Evolutionary conservation across 768 basidiomycete genomes (phyloP).

Genomic region (Hebeloma cylindrosporum): DNA sequence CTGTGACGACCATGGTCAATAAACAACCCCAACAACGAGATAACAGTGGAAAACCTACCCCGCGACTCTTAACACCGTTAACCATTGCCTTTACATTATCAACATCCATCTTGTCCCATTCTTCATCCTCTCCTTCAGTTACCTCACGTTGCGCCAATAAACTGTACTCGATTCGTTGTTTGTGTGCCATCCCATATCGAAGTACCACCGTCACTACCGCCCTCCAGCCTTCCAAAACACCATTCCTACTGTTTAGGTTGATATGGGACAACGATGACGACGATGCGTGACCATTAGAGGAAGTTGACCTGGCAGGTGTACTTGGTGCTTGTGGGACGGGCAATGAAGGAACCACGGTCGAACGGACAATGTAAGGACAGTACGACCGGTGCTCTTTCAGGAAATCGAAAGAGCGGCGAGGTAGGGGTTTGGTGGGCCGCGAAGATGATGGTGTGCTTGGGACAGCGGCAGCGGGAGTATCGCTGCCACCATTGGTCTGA

Average conservation of each 20-base stretch:
- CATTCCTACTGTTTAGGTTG: constrained; percentile 26
- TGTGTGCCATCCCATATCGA: constrained; percentile 64
- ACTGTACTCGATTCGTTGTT: constrained; percentile 41
- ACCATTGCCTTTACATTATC: constrained; percentile 74
- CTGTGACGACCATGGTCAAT: constrained; percentile 33
- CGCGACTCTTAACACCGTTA: constrained; percentile 68
- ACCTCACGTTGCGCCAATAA: constrained; percentile 21
- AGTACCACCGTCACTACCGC: constrained; percentile 70
- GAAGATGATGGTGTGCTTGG: constrained; percentile 19
- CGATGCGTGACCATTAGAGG: constrained; percentile 24
- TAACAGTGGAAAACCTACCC: constrained; percentile 47
- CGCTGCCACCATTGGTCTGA: neutral
- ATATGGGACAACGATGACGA: constrained; percentile 32
- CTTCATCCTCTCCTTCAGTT: constrained; percentile 12
- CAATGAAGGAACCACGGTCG: constrained; percentile 61
- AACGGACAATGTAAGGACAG: constrained; percentile 80
- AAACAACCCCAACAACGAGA: neutral
- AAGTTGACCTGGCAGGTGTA: constrained; percentile 11
- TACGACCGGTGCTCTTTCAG: constrained; percentile 82
- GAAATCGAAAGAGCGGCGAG: constrained; percentile 63
- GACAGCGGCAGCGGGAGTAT: constrained; percentile 1
- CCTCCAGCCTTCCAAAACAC: constrained; percentile 70
- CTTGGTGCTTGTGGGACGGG: constrained; percentile 35
- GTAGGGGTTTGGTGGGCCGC: constrained; percentile 29
- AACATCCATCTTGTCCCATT: constrained; percentile 35